Conservation (phyloP, 768 basidiomycete species). For the Auricularia auricula-judae region DNA sequence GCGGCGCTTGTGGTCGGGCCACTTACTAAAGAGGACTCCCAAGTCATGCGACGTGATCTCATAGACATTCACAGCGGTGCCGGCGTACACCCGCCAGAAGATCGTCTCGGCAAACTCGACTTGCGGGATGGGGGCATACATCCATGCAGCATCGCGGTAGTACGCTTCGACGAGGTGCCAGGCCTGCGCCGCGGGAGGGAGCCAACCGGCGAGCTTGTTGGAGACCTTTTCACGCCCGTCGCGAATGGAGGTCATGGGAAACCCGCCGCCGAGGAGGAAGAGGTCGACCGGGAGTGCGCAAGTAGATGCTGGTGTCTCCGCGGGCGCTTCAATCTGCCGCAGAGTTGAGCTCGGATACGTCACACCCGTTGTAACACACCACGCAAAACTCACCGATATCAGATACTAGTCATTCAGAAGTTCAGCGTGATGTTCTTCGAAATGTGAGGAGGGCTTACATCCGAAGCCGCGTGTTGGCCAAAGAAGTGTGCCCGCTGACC, state of each 20-base stretch:
- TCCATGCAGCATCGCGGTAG: constrained; percentile 58
- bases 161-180: constrained; percentile 50
- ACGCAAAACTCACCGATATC: neutral
- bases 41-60: constrained; percentile 33
- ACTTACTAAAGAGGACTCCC: constrained; percentile 40
- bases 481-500: neutral
- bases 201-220: neutral
- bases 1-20: neutral
- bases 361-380: too few relatives aligned
- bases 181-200: constrained; percentile 31
- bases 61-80: neutral
- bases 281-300: neutral
- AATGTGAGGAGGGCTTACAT: neutral
- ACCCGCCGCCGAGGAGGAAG: neutral
- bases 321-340: neutral
- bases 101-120: constrained; percentile 48
- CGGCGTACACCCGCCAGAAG: constrained; percentile 43
- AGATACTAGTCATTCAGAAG: neutral
- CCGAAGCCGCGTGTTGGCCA: neutral
- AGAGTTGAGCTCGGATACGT: too few relatives aligned
- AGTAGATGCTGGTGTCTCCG: neutral
- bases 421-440: neutral
- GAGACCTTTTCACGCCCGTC: neutral
- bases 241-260: neutral
- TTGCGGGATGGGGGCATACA: constrained; percentile 48